Conservation (phyloP, 345 rosid genomes). For the Corymbia maculata region DNA sequence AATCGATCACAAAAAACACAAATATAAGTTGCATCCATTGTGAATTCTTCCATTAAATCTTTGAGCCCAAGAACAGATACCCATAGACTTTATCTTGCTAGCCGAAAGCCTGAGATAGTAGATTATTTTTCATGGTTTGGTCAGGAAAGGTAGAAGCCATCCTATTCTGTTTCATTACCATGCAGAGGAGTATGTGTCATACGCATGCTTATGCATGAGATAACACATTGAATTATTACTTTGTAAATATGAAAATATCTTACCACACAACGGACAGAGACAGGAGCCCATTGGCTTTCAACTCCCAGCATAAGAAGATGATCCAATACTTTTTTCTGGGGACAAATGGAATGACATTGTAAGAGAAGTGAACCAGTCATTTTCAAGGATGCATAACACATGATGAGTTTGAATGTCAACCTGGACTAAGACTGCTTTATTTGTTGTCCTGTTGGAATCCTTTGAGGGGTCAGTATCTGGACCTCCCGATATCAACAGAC, state of each 20-base stretch:
- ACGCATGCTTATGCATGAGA: neutral
- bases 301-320: conserved; percentile 80
- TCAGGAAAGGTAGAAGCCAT: neutral
- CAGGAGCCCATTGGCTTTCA: conserved; percentile 96
- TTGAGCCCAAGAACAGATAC: neutral
- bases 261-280: conserved; percentile 83
- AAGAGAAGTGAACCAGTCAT: neutral
- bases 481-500: conserved; percentile 70
- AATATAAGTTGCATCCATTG: neutral
- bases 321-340: conserved; percentile 76
- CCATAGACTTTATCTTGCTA: neutral
- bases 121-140: neutral
- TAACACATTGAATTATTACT: neutral
- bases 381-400: neutral
- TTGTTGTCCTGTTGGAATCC: conserved; percentile 71
- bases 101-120: neutral
- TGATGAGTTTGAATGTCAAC: conserved; percentile 19
- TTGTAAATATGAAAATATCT: conserved; percentile 4
- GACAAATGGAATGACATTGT: conserved; percentile 2
- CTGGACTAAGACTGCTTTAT: conserved; percentile 85
- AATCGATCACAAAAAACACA: neutral
- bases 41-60: neutral
- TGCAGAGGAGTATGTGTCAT: neutral
- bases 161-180: neutral
- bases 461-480: conserved; percentile 57